Base-by-base conservation (phyloP, 2,329 filamentous ascomycete species). In the Xylaria sp. region DNA sequence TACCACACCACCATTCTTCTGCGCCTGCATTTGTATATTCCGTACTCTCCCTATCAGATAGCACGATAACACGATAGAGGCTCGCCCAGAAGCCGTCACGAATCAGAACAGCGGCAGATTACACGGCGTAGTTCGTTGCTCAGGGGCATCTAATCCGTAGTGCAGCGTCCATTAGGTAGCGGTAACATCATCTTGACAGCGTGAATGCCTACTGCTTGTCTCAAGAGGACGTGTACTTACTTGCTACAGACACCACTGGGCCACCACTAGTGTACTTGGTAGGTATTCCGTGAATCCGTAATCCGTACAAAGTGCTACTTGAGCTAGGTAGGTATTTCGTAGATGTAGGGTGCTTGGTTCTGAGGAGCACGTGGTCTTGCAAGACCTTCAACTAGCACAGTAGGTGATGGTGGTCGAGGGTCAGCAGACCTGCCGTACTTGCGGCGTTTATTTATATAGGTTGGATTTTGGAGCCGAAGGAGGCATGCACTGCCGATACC, bases 321-420 rank as follows among this genome's bases (percentile, higher is more conserved):
- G 16, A 16, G 16, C 16, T 16, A 16, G 16, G 16, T 16, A 10
- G 11, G 9, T 42, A 42, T 42, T 42, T 7, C 37, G 37, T 13
- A 9, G 8, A 42, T 13, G 37, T 13, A 42, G 37, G 23, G 23
- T 30, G 23, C 23, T 30, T 30, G 5, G 23, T 30, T 64, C 62
- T 47, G 55, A 57, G 30, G 54, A 55, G 62, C 62, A 64, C 62
- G 62, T 64, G 62, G 62, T 48, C 62, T 58, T 42, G 46, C 16
- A 46, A 53, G 47, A 37, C 39, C 51, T 57, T 55, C 13, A 34
- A 62, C 62, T 52, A 30, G 23, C 23, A 30, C 19, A 62, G 62
- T 58, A 59, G 56, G 59, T 62, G 59, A 62, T 57, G 52, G 59
- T 56, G 53, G 39, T 23, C 18, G 55, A 42, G 60, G 62, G 62